Evolutionary conservation across 768 basidiomycete species (phyloP).

Genomic region (Rhizopogon vulgaris): DNA sequence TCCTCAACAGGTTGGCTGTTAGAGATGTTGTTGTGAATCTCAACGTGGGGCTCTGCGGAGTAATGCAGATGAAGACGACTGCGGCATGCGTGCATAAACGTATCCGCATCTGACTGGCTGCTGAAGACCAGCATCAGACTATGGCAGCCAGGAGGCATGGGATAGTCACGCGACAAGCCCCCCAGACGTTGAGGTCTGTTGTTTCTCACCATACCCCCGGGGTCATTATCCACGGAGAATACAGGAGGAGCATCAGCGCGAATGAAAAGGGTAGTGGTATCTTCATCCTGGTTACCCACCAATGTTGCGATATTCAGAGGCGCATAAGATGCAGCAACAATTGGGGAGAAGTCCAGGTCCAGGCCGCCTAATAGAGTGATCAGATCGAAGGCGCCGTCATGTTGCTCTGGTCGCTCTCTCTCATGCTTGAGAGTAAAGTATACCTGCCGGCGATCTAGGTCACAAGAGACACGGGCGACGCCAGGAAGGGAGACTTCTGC

Average conservation of each 20-base stretch:
- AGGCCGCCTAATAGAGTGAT: not conserved
- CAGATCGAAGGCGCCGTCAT: too few species aligned
- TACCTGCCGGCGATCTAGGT: conserved; percentile 26
- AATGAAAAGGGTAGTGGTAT: conserved; percentile 23
- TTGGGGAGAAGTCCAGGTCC: not conserved
- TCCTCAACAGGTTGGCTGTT: not conserved
- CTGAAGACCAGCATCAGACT: conserved; percentile 25
- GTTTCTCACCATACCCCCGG: not conserved
- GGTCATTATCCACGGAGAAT: conserved; percentile 9
- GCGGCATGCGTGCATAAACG: conserved; percentile 22
- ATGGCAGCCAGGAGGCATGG: conserved; percentile 24
- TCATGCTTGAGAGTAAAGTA: conserved; percentile 22
- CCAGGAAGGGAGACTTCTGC: conserved; percentile 23
- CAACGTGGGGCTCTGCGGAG: conserved; percentile 6
- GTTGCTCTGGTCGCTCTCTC: not conserved
- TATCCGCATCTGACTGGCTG: conserved; percentile 16
- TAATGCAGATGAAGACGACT: conserved; percentile 16
- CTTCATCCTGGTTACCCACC: conserved; percentile 4
- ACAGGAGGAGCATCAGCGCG: conserved; percentile 26
- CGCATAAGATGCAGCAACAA: conserved; percentile 16
- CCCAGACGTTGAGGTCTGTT: conserved; percentile 12
- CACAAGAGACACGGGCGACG: conserved; percentile 28
- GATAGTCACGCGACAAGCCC: conserved; percentile 19
- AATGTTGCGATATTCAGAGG: conserved; percentile 17
- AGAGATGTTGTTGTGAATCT: conserved; percentile 12